Percentiles rank a stretch among this genome's conserved stretches.
Evolutionary conservation across 306 rosid genomes (phyloP).

Genomic region (barrel medic (Medicago truncatula)): DNA sequence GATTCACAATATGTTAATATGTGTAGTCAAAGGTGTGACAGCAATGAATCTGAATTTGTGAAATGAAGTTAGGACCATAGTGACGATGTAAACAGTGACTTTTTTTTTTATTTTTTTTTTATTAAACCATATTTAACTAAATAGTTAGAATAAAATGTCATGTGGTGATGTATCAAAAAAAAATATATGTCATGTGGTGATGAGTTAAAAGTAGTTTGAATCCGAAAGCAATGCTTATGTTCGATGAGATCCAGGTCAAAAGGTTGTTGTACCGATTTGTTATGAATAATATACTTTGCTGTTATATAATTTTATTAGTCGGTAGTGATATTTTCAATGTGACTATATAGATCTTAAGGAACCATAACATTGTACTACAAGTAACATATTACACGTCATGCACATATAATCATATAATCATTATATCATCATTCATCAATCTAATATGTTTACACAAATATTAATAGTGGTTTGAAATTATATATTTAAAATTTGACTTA

Average conservation of each 20-base stretch:
- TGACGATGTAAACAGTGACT: background rate
- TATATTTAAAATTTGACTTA: background rate
- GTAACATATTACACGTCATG: no score
- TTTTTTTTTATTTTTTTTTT: background rate
- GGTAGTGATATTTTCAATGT: no score
- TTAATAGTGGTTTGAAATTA: no score
- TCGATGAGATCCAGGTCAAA: slow-evolving; percentile 5
- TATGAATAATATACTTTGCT: no score
- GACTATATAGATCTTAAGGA: no score
- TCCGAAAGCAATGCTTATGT: background rate
- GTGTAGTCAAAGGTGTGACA: background rate
- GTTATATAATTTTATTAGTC: no score
- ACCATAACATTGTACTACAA: no score
- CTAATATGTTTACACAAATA: no score
- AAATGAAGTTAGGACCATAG: background rate
- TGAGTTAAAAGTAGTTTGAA: slow-evolving; percentile 12
- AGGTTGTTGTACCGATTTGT: slow-evolving; percentile 3
- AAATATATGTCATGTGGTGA: slow-evolving; percentile 6
- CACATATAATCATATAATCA: no score
- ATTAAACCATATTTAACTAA: background rate
- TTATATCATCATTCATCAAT: no score
- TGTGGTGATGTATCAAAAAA: slow-evolving; percentile 9
- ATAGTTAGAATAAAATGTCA: background rate
- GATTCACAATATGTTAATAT: background rate
- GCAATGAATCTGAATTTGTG: no score